A percentile compares a stretch with the other conserved stretches of the same genome.
Conservation (phyloP, 1,139 yeast genomes). For the Eremothecium sinecaudum region DNA sequence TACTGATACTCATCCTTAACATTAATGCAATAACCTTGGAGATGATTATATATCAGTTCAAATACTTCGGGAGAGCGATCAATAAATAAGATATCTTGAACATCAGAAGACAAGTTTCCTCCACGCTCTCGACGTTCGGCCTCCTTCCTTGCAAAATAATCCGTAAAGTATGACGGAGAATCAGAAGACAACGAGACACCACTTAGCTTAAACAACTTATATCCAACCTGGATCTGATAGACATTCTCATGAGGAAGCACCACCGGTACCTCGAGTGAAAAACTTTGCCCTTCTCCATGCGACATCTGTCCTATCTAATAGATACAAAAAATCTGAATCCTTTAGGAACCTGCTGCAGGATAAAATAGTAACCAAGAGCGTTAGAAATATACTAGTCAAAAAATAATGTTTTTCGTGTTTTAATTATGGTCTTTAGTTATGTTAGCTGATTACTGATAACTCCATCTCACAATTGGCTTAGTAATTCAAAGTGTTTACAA, state of each 20-base stretch:
- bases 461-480: no score
- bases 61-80: slow-evolving; percentile 73
- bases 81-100: slow-evolving; percentile 39
- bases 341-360: no score
- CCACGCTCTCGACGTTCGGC: slow-evolving; percentile 10
- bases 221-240: slow-evolving; percentile 68
- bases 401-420: no score
- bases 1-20: slow-evolving; percentile 51
- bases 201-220: slow-evolving; percentile 45
- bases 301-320: no score
- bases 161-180: slow-evolving; percentile 45
- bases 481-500: no score
- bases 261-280: slow-evolving; percentile 38
- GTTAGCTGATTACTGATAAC: no score
- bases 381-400: no score
- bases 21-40: slow-evolving; percentile 67
- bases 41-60: slow-evolving; percentile 54
- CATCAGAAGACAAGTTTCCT: not conserved
- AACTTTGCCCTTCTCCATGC: slow-evolving; percentile 1
- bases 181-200: slow-evolving; percentile 85
- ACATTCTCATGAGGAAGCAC: slow-evolving; percentile 57
- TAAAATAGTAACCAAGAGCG: no score
- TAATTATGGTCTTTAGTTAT: no score
- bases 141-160: slow-evolving; percentile 32
- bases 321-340: no score